Percentiles rank a stretch among this genome's conserved stretches.
These are phyloP conservation scores for Brettanomyces anomalus DNA, from an alignment of 805 yeast genomes.

Conservation along the genomic window DNA sequence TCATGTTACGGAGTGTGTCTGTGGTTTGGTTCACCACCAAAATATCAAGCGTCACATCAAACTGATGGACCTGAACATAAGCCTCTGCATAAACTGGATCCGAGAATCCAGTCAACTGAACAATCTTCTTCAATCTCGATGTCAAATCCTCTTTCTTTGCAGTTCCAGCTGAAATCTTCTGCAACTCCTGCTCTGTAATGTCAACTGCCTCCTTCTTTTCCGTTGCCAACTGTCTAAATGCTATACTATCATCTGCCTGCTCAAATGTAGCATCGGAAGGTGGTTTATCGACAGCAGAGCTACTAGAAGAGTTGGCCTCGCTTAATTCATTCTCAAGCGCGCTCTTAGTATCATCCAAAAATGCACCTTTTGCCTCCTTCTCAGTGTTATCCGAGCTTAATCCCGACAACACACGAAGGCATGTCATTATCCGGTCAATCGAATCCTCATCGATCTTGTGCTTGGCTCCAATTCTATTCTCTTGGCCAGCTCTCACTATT, in stretches of 20 bases:
- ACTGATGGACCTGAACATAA: conserved; percentile 90
- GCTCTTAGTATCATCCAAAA: conserved; percentile 77
- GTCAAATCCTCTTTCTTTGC: conserved; percentile 50
- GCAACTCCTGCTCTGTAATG: conserved; percentile 49
- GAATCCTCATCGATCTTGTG: conserved; percentile 92
- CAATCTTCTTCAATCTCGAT: conserved; percentile 78
- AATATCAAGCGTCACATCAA: conserved; percentile 90
- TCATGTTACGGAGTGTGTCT: conserved; percentile 79
- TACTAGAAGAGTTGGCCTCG: conserved; percentile 48
- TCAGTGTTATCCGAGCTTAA: conserved; percentile 37
- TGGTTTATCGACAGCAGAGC: conserved; percentile 46
- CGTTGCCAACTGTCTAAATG: conserved; percentile 69
- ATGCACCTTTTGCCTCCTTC: conserved; percentile 42
- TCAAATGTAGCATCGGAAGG: conserved; percentile 51
- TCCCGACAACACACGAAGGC: conserved; percentile 70
- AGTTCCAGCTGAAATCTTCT: conserved; percentile 43
- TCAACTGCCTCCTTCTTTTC: conserved; percentile 32
- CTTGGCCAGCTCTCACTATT: conserved; percentile 78
- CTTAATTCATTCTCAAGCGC: conserved; percentile 72
- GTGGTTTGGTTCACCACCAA: conserved; percentile 90
- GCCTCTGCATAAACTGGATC: conserved; percentile 99
- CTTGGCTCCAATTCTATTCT: conserved; percentile 41
- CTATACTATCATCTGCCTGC: conserved; percentile 69
- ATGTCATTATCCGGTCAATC: conserved; percentile 86
- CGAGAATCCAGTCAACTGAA: conserved; percentile 94